Evolutionary conservation across 768 basidiomycete species (phyloP), one percentile per base, ranked within the genome.

Genomic region (Podaxis rugospora): DNA sequence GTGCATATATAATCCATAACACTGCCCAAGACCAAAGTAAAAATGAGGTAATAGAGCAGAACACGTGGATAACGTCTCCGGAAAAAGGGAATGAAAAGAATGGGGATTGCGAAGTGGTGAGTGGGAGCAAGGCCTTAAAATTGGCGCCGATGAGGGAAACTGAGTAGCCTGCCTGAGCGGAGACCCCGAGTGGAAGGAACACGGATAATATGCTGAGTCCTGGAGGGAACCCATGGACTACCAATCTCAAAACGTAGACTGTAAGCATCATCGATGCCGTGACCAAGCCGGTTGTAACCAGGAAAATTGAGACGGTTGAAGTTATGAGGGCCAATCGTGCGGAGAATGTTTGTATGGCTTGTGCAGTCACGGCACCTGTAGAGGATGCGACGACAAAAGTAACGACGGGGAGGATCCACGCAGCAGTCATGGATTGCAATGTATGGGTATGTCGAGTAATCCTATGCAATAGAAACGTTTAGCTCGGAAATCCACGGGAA

Each of bases 351-450:
- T 76, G 63, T 3, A 93, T 69, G 3, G 83, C 75, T 1, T 71
- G 66, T 0, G 84, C 83, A 23, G 92, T 70, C 44, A 86, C 70
- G 0, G 80, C 87, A 1, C 90, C 90, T 0, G 84, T 76, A 1
- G 91, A 87, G 0, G 88, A 79, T 1, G 82, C 83, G 67, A 93
- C 91, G 47, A 89, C 81, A 14, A 88, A 78, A 0, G 90, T 83
- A 2, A 93, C 87, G 10, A 90, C 82, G 0, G 92, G 92, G 32
- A 93, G 84, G 6, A 92, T 75, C 90, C 90, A 92, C 21, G 78
- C 70, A 23, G 86, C 73, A 0, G 84, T 84, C 80, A 91, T 81
- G 1, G 73, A 68, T 46, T 80, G 74, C 4, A 86, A 66, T 0
- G 83, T 71, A 67, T 91, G 86, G 5, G 75, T 73, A 18, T 92